A percentile compares a stretch with the other conserved stretches of the same genome.
phyloP scores from a whole-genome alignment of 164 flowering plant species.

The Aristolochia fimbriata region DNA sequence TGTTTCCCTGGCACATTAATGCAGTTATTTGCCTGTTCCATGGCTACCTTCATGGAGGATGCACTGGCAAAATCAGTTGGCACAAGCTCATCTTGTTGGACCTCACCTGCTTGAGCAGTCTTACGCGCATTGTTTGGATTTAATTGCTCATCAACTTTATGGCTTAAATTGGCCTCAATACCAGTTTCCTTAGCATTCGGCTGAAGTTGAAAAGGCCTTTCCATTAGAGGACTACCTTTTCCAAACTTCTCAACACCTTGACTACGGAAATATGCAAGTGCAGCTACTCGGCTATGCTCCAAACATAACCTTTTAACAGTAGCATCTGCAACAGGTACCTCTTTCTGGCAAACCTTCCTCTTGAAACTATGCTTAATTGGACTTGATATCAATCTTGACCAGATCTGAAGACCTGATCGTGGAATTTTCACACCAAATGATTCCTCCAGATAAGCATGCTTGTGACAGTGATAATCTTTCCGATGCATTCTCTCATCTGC shows the following conservation, averaged over 20 bases:
- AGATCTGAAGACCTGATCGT: constrained; percentile 41
- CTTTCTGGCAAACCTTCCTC: constrained; percentile 41
- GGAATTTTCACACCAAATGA: constrained; percentile 62
- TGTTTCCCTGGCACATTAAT: background rate
- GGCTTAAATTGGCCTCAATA: constrained; percentile 6
- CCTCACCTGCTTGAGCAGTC: constrained; percentile 7
- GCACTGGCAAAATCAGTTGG: constrained; percentile 9
- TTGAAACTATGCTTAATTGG: constrained; percentile 40
- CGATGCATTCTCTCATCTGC: constrained; percentile 58
- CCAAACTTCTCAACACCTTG: constrained; percentile 20
- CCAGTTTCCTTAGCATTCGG: constrained; percentile 13
- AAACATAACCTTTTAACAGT: constrained; percentile 58
- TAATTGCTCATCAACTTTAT: constrained; percentile 8
- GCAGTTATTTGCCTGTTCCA: constrained; percentile 9
- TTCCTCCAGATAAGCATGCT: constrained; percentile 83
- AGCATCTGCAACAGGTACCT: constrained; percentile 23
- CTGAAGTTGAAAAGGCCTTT: constrained; percentile 6
- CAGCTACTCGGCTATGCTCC: constrained; percentile 71
- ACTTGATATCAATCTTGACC: constrained; percentile 47
- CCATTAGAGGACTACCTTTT: constrained; percentile 16
- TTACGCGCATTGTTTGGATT: constrained; percentile 10
- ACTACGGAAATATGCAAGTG: constrained; percentile 44
- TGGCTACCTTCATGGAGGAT: constrained; percentile 7
- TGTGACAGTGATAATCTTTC: constrained; percentile 79
- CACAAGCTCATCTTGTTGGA: constrained; percentile 6